phyloP scores from a whole-genome alignment of 495 filamentous ascomycete genomes.

The Parathielavia hyrcaniae region DNA sequence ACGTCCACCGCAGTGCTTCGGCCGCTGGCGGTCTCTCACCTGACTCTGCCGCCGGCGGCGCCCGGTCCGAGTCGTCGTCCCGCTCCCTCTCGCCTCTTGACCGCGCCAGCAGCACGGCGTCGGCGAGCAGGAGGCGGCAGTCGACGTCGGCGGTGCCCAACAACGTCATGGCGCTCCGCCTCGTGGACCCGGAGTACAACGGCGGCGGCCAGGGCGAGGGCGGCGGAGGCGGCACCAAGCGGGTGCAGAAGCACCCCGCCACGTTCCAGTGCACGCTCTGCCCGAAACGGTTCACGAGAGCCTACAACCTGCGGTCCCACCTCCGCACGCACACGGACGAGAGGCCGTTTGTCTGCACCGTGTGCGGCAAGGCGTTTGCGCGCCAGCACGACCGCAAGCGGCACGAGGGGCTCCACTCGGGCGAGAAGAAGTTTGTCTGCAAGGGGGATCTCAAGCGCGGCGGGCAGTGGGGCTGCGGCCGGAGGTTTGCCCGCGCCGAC shows the following conservation, averaged over 20 bases:
- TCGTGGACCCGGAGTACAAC: conserved; percentile 82
- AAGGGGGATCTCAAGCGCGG: conserved; percentile 79
- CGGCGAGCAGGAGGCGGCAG: conserved; percentile 64
- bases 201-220: conserved; percentile 43
- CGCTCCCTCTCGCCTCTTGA: conserved; percentile 67
- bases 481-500: conserved; percentile 90
- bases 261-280: conserved; percentile 84
- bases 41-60: conserved; percentile 42
- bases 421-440: conserved; percentile 97
- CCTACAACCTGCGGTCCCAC: conserved; percentile 88
- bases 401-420: conserved; percentile 83
- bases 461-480: conserved; percentile 84
- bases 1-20: conserved; percentile 32
- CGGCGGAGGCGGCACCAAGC: conserved; percentile 52
- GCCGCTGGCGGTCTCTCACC: conserved; percentile 40
- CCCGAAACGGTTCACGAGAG: conserved; percentile 80
- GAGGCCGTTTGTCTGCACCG: conserved; percentile 87
- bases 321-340: conserved; percentile 89
- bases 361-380: conserved; percentile 94
- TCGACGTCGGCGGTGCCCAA: conserved; percentile 82
- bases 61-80: conserved; percentile 46
- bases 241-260: conserved; percentile 90
- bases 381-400: conserved; percentile 90
- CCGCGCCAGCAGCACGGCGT: conserved; percentile 45
- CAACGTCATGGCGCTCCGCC: conserved; percentile 85